These are phyloP conservation scores for Ceratobasidium sp. DNA, from an alignment of 1,284 basidiomycete species.

Conservation along the genomic window DNA sequence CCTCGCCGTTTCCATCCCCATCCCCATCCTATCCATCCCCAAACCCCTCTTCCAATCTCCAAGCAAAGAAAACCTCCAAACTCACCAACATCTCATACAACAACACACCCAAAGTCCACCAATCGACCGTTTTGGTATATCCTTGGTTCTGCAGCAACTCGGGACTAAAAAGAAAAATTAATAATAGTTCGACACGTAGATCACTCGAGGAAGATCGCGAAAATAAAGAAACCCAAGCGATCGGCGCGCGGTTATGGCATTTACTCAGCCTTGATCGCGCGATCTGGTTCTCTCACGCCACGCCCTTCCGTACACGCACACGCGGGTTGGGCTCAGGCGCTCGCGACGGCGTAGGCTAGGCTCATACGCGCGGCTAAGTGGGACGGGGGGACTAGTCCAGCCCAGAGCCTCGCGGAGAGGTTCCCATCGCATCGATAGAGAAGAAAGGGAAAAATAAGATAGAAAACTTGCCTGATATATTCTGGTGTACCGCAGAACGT, in stretches of 20 bases:
- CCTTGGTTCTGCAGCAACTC: slow-evolving; percentile 96
- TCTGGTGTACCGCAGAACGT: slow-evolving; percentile 56
- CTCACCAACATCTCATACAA: slow-evolving; percentile 97
- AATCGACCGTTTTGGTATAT: slow-evolving; percentile 99
- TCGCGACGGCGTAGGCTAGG: neutral
- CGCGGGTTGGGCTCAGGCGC: slow-evolving; percentile 14
- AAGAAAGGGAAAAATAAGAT: slow-evolving; percentile 6
- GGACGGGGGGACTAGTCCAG: too few species aligned
- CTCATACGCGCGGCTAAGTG: neutral
- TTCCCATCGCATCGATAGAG: neutral
- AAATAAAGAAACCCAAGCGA: neutral
- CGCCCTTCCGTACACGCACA: neutral
- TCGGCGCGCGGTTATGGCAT: too few species aligned
- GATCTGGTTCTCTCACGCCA: slow-evolving; percentile 16
- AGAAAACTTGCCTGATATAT: slow-evolving; percentile 62
- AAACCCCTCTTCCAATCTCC: neutral
- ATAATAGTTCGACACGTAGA: neutral
- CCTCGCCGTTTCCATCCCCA: neutral
- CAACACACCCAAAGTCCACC: slow-evolving; percentile 99
- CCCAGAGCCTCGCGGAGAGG: slow-evolving; percentile 3
- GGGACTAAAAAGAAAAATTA: slow-evolving; percentile 60
- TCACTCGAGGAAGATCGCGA: slow-evolving; percentile 13
- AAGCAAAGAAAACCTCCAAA: slow-evolving; percentile 16
- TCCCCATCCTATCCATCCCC: neutral
- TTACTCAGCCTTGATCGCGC: neutral